These are phyloP conservation scores for Pichia sp. DNA, from an alignment of 1,139 yeast genomes.

Conservation along the genomic window DNA sequence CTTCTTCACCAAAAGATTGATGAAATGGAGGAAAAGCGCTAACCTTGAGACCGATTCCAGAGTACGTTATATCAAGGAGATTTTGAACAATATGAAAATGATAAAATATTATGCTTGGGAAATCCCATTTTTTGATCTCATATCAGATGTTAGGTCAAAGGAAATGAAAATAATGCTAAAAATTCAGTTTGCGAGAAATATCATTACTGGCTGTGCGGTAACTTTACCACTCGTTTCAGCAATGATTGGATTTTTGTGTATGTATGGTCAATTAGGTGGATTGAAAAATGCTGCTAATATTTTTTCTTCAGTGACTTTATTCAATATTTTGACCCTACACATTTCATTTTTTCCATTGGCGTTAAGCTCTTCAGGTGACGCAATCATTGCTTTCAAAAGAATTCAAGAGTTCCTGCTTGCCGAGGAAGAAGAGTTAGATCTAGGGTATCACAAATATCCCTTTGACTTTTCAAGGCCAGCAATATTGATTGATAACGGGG, in stretches of 20 bases:
- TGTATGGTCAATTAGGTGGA: slow-evolving; percentile 47
- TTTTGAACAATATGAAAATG: slow-evolving; percentile 43
- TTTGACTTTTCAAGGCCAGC: background rate
- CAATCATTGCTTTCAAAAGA: slow-evolving; percentile 41
- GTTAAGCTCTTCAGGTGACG: slow-evolving; percentile 43
- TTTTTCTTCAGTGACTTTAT: slow-evolving; percentile 74
- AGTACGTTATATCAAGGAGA: slow-evolving; percentile 42
- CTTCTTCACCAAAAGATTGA: slow-evolving; percentile 38
- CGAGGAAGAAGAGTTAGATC: slow-evolving; percentile 38
- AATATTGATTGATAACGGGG: background rate
- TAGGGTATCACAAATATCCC: slow-evolving; percentile 32
- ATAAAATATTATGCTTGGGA: slow-evolving; percentile 52
- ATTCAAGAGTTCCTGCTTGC: slow-evolving; percentile 38
- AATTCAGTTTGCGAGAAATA: slow-evolving; percentile 41
- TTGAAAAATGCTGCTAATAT: slow-evolving; percentile 61
- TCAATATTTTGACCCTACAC: slow-evolving; percentile 52
- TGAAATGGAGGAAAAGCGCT: slow-evolving; percentile 43
- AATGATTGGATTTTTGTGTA: slow-evolving; percentile 60
- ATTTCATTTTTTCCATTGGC: slow-evolving; percentile 65
- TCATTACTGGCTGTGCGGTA: slow-evolving; percentile 42
- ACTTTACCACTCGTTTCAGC: slow-evolving; percentile 43
- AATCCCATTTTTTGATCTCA: slow-evolving; percentile 40
- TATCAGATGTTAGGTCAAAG: slow-evolving; percentile 36
- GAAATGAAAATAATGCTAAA: slow-evolving; percentile 41
- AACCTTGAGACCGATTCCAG: slow-evolving; percentile 43